Conservation (phyloP, 805 yeast genomes). For the Lachancea fermentati region DNA sequence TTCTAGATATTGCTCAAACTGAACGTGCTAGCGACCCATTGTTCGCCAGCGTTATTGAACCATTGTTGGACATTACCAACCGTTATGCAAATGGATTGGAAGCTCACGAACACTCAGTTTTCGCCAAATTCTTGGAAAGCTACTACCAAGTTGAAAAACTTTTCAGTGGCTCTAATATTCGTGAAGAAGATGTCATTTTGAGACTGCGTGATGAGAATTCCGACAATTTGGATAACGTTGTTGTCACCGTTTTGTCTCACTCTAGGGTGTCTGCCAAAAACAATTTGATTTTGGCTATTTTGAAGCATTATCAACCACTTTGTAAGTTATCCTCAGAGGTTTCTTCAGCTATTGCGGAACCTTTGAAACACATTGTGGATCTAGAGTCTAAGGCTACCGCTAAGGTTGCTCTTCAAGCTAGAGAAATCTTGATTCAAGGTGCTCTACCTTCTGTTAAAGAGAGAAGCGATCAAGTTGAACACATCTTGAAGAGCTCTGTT, state of each 20-base stretch:
- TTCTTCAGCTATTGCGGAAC: conserved; percentile 60
- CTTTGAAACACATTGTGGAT: conserved; percentile 76
- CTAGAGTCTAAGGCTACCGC: conserved; percentile 87
- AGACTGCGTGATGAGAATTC: conserved; percentile 83
- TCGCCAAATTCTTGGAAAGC: conserved; percentile 61
- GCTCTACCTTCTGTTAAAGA: conserved; percentile 94
- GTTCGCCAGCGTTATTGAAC: conserved; percentile 58
- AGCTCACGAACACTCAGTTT: conserved; percentile 76
- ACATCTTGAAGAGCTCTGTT: conserved; percentile 86
- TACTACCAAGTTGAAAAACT: conserved; percentile 74
- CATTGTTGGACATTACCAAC: conserved; percentile 64
- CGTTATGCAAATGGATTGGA: conserved; percentile 70
- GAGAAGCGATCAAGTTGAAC: conserved; percentile 95
- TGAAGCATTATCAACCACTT: conserved; percentile 74
- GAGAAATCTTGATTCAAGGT: conserved; percentile 94
- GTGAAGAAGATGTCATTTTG: conserved; percentile 88
- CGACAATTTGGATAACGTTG: conserved; percentile 67
- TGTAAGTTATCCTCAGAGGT: conserved; percentile 67
- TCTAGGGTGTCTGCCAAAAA: conserved; percentile 91
- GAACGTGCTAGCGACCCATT: conserved; percentile 46
- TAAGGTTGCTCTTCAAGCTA: conserved; percentile 89
- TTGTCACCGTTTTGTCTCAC: conserved; percentile 74
- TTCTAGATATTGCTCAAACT: conserved; percentile 55
- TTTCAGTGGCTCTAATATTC: conserved; percentile 67
- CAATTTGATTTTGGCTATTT: conserved; percentile 78